Conservation (phyloP, 1,139 yeast species). For the Saccharomycopsis phalli region DNA sequence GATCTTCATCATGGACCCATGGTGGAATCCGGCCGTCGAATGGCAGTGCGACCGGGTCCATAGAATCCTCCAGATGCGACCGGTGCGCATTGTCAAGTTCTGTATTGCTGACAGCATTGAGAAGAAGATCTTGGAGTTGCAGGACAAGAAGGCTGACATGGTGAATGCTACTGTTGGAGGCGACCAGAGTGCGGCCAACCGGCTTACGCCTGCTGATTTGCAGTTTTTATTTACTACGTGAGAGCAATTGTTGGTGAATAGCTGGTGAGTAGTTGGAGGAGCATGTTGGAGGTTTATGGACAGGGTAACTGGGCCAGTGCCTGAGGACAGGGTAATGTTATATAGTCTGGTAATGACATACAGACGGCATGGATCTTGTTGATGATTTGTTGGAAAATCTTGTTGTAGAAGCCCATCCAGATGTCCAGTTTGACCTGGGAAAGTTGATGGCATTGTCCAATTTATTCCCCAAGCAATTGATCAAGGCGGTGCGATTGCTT, state of each 20-base stretch:
- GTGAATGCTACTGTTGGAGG: slow-evolving; percentile 90
- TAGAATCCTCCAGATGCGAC: slow-evolving; percentile 92
- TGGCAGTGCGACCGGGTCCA: slow-evolving; percentile 98
- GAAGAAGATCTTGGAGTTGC: slow-evolving; percentile 87
- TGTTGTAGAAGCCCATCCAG: too few relatives aligned
- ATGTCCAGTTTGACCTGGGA: not conserved
- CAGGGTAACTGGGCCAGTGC: too few relatives aligned
- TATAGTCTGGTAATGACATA: too few relatives aligned
- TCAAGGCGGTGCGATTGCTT: slow-evolving; percentile 13
- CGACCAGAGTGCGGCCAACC: slow-evolving; percentile 82
- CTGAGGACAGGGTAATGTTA: too few relatives aligned
- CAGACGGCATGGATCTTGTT: too few relatives aligned
- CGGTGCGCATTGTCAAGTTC: slow-evolving; percentile 85
- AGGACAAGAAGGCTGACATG: slow-evolving; percentile 97
- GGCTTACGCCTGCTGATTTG: slow-evolving; percentile 85
- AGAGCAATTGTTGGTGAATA: too few relatives aligned
- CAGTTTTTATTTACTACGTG: slow-evolving; percentile 83
- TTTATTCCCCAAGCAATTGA: slow-evolving; percentile 10
- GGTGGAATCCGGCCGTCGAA: slow-evolving; percentile 99
- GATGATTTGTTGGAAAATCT: too few relatives aligned
- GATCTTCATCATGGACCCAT: slow-evolving; percentile 89
- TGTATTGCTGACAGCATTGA: slow-evolving; percentile 96
- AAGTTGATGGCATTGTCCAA: slow-evolving; percentile 4
- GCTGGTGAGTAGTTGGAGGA: too few relatives aligned
- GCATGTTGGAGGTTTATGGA: too few relatives aligned